phyloP scores from a whole-genome alignment of 2,329 filamentous ascomycete species.

The Pyrenochaeta sp. region DNA sequence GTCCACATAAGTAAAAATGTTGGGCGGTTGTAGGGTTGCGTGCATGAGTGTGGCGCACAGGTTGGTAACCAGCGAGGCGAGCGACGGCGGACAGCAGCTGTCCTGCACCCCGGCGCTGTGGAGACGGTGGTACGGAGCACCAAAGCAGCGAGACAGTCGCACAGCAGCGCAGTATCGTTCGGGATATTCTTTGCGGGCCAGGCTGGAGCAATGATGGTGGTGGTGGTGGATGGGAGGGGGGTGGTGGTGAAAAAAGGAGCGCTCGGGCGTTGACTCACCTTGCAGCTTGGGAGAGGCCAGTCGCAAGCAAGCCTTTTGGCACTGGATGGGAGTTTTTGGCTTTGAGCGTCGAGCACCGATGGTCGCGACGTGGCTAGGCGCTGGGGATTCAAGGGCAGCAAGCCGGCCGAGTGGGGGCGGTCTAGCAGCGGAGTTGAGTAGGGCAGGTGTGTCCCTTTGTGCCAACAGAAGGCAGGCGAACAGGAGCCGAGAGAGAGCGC shows the following conservation, averaged over 20 bases:
- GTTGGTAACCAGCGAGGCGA: constrained; percentile 38
- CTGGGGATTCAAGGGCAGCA: constrained; percentile 25
- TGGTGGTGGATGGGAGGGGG: constrained; percentile 14
- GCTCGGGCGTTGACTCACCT: constrained; percentile 45
- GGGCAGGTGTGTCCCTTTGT: constrained; percentile 40
- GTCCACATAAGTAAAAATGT: constrained; percentile 31
- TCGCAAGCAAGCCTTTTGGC: constrained; percentile 10
- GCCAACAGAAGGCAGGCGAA: constrained; percentile 23
- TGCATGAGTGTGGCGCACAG: constrained; percentile 50
- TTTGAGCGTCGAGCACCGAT: constrained; percentile 9
- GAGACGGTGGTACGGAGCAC: constrained; percentile 40
- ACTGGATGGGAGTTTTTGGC: constrained; percentile 14
- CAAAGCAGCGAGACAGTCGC: constrained; percentile 45
- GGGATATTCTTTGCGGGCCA: constrained; percentile 30
- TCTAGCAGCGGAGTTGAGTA: constrained; percentile 26
- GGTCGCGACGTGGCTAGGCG: constrained; percentile 13
- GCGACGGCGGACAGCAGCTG: constrained; percentile 45
- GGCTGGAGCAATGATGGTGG: constrained; percentile 18
- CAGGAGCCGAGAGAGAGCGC: constrained; percentile 4
- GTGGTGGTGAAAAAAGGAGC: constrained; percentile 20
- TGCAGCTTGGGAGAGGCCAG: constrained; percentile 21
- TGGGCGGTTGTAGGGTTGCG: constrained; percentile 36
- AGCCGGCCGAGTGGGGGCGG: constrained; percentile 24
- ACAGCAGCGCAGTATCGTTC: constrained; percentile 35
- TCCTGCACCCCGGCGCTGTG: constrained; percentile 39